Base-by-base conservation (phyloP, 2,329 filamentous ascomycete species). In the Colletotrichum sp. region DNA sequence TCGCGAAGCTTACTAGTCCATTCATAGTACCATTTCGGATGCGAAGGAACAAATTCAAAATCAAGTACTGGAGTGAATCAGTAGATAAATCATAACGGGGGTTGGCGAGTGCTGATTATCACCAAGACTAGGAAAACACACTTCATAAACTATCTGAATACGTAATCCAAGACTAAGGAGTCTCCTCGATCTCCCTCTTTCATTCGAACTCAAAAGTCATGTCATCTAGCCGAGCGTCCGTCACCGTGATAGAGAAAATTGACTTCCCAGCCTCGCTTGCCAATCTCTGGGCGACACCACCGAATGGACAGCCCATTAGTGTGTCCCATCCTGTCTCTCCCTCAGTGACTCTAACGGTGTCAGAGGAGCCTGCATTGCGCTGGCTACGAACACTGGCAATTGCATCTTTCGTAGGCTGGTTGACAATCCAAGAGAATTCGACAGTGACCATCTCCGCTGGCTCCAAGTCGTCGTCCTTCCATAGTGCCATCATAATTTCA, bases 1-100 rank as follows among this genome's bases (percentile, higher is more conserved):
- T 12, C n/a, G n/a, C 44, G n/a, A 49, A 0, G 6, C 9, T 13
- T 0, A 21, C 6, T 0, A 12, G 10, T 49, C 6, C 10, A 0
- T 21, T 21, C 5, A 49, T 0, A 7, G 44, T 49, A n/a, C 6
- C 0, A n/a, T 7, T 13, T 49, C 18, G 0, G 10, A 21, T 21
- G n/a, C 18, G 18, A 12, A 49, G 10, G 8, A n/a, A 16, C 39
- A 10, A 18, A 44, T 44, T 49, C 39, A 12, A 6, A n/a, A n/a
- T 1, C 9, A 49, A 21, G 0, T 1, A 6, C n/a, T 21, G 44
- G n/a, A 21, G 10, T 21, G 6, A 7, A 21, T 4, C 6, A 21
- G n/a, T 7, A 13, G 18, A 21, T 13, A n/a, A n/a, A n/a, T n/a
- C n/a, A n/a, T n/a, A 49, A 49, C 44, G 2, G 10, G 44, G n/a